Evolutionary conservation across 257 asterid genomes (phyloP).

Genomic region (Plantago major): DNA sequence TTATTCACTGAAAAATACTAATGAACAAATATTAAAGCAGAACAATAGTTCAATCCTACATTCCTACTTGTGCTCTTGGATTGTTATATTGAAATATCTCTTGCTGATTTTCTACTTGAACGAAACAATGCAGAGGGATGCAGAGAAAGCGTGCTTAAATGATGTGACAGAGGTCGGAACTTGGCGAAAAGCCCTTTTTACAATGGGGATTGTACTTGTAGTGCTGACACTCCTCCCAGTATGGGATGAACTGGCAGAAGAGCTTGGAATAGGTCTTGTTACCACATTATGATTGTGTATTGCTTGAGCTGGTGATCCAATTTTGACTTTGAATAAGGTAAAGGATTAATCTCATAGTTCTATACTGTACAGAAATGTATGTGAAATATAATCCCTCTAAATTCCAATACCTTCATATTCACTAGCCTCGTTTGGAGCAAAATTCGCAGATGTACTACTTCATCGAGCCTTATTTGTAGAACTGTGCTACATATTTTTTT

Average conservation of each 20-base stretch:
- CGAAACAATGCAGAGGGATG: constrained; percentile 55
- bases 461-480: too few species aligned
- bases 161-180: constrained; percentile 89
- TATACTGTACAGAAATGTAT: constrained; percentile 6
- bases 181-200: constrained; percentile 60
- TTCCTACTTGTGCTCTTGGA: constrained; percentile 3
- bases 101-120: constrained; percentile 8
- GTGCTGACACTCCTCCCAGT: constrained; percentile 84
- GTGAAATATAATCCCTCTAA: not conserved
- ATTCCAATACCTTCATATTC: not conserved
- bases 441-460: too few species aligned
- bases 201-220: constrained; percentile 48
- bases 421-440: too few species aligned
- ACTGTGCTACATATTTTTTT: too few species aligned
- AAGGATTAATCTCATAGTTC: not conserved
- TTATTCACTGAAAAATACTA: too few species aligned
- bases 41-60: constrained; percentile 4
- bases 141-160: constrained; percentile 94
- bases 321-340: constrained; percentile 33
- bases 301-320: constrained; percentile 22
- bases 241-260: constrained; percentile 97
- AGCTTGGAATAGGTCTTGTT: constrained; percentile 80
- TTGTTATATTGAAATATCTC: not conserved
- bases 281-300: constrained; percentile 39
- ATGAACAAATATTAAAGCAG: not conserved